Base-by-base conservation (phyloP, 2,329 filamentous ascomycete species). In the Xylariaceae sp. region DNA sequence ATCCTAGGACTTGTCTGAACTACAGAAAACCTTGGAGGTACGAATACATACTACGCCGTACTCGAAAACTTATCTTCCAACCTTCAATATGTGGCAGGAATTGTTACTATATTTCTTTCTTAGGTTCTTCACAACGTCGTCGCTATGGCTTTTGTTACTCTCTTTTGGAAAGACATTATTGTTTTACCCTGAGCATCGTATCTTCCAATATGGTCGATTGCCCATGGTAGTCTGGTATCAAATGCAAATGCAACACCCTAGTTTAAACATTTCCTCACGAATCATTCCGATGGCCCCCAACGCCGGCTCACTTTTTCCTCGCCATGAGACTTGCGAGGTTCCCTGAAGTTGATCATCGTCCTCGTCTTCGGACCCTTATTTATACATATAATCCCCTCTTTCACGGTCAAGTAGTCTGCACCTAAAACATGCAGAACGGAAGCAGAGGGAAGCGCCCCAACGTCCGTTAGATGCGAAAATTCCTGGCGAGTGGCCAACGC, bases 271-370 rank as follows among this genome's bases (percentile, higher is more conserved):
- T 32, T 20, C 20, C 44, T 32, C 42, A 44, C 44, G 21, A 23
- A 51, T 40, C 19, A 41, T 40, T 50, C 52, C 48, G 37, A 16
- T 14, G 3, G 20, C 52, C 49, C 52, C 60, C 54, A 64, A 64
- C 59, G 56, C 59, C 59, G 14, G 50, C 48, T 54, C 44, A 48
- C 54, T 44, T 40, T 54, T 55, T 53, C 19, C 45, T 37, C 46
- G 37, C 42, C 9, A 37, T 40, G 40, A 37, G 51, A 41, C 52
- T 53, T 44, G 48, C 49, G 32, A 37, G 59, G 57, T 45, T 47
- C 53, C 52, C 14, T 53, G 44, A 52, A 52, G 54, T 43, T 40
- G 16, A 51, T 50, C 19, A n/a, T 21, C 46, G 32, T 50, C 50
- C 44, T 44, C 18, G 44, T 48, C 47, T 4, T 44, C 46, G 18